Evolutionary conservation across 192 early-diverging fungal genomes (phyloP), one percentile per base, ranked within the genome.

Genomic region (Podochytrium sp.): DNA sequence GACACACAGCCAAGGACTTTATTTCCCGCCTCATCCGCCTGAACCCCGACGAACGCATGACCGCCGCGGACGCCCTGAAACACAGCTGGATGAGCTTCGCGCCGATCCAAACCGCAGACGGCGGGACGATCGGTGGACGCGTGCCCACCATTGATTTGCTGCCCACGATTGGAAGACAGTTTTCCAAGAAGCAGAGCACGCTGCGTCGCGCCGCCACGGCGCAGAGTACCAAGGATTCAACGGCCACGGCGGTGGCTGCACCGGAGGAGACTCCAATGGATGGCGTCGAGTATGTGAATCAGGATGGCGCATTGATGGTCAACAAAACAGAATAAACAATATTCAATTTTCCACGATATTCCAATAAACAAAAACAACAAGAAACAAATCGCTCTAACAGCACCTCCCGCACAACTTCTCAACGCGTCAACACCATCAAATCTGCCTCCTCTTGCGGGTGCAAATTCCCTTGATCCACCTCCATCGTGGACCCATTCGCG

Each of bases 1-100:
- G 18, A 16, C 16, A 2, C 74, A 1, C 51, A 92, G 94, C 94
- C 25, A 91, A 91, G 79, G 87, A 92, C 65, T 94, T 94, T 70
- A 94, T 95, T 73, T 81, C 81, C 33, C 74, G 76, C 33, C 71
- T 93, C 18, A 76, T 95, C 20, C 71, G 76, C 25, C 79, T 93
- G 14, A 85, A 95, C 79, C 93, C 92, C 2, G 53, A 76, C 7
- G 83, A 89, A 50, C 93, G 96, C 43, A 80, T 91, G 78, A 95
- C 94, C 2, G 92, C 91, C 23, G 82, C 81, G 2, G 84, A 96
- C 75, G 95, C 96, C 4, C 81, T 97, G 52, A 66, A 86, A 27
- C 94, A 98, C 82, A 89, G 84, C 12, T 98, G 95, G 94, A 85
- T 67, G 60, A 35, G 27, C 94, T 65, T 65, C 69, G 73, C 63